Percentiles rank a stretch among this genome's conserved stretches.
Conservation (phyloP, 1,284 basidiomycete genomes). For the Trichosporon ovoides region DNA sequence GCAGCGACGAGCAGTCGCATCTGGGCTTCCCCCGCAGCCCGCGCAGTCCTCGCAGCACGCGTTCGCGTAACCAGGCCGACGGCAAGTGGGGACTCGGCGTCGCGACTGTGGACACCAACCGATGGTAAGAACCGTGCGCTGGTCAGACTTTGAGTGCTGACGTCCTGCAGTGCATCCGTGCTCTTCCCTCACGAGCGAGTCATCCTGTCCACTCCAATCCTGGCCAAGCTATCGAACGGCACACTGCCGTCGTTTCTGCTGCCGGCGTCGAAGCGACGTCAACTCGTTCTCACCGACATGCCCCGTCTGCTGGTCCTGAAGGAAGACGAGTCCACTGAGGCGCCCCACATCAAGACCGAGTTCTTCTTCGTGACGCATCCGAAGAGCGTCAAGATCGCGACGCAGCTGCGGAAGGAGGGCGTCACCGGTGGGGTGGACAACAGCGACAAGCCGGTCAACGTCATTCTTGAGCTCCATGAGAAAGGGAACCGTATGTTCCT, state of each 20-base stretch:
- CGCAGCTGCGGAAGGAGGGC: slow-evolving; percentile 6
- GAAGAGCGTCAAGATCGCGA: background rate
- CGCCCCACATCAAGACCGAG: slow-evolving; percentile 18
- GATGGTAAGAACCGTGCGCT: slow-evolving; percentile 26
- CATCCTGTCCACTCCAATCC: slow-evolving; percentile 43
- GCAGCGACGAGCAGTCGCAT: slow-evolving; percentile 6
- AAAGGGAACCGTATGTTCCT: slow-evolving; percentile 40
- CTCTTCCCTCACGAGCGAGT: slow-evolving; percentile 47
- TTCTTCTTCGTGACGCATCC: slow-evolving; percentile 18
- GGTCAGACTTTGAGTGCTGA: background rate
- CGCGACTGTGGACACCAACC: slow-evolving; percentile 12
- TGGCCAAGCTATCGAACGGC: slow-evolving; percentile 40
- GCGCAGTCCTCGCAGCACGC: background rate
- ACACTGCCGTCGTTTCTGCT: slow-evolving; percentile 45
- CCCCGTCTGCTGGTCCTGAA: slow-evolving; percentile 54
- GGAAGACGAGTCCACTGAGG: slow-evolving; percentile 35
- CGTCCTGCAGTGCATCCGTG: slow-evolving; percentile 13
- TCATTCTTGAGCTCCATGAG: slow-evolving; percentile 36
- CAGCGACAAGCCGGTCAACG: slow-evolving; percentile 17
- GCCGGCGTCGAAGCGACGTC: slow-evolving; percentile 45
- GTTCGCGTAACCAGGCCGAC: background rate
- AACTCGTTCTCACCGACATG: slow-evolving; percentile 53
- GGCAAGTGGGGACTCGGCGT: slow-evolving; percentile 10
- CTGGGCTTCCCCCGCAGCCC: slow-evolving; percentile 8
- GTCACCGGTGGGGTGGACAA: background rate